These are phyloP conservation scores for Platanthera guangdongensis DNA, from an alignment of 106 monocot species.

Conservation along the genomic window DNA sequence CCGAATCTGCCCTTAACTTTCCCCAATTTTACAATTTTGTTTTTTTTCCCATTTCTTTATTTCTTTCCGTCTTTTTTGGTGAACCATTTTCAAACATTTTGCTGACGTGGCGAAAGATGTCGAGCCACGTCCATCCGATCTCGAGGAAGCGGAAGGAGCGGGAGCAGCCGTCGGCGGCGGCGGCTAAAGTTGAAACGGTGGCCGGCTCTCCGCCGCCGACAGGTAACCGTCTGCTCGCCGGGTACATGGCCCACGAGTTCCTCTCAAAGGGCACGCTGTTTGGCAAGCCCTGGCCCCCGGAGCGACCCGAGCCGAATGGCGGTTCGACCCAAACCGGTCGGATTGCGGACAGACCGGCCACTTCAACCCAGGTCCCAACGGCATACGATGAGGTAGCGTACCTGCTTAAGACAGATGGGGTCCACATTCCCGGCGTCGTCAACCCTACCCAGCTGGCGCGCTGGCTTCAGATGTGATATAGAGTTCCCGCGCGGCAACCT, in stretches of 20 bases:
- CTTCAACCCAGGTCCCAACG: background rate
- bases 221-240: slow-evolving; percentile 53
- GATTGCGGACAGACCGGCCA: background rate
- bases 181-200: background rate
- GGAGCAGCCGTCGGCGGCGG: slow-evolving; percentile 6
- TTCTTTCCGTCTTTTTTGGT: background rate
- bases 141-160: slow-evolving; percentile 62
- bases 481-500: background rate
- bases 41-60: slow-evolving; percentile 1
- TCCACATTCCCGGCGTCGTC: slow-evolving; percentile 46
- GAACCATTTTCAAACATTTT: background rate
- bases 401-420: slow-evolving; percentile 40
- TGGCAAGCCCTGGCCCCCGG: slow-evolving; percentile 20
- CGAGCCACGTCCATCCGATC: slow-evolving; percentile 22
- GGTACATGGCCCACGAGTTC: slow-evolving; percentile 91
- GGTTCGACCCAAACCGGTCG: slow-evolving; percentile 7
- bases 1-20: slow-evolving; percentile 1
- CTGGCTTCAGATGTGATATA: slow-evolving; percentile 35
- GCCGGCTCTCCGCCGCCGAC: slow-evolving; percentile 8
- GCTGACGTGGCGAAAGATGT: slow-evolving; percentile 31
- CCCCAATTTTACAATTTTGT: background rate
- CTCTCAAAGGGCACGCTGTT: slow-evolving; percentile 56
- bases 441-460: slow-evolving; percentile 53
- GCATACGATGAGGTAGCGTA: slow-evolving; percentile 34
- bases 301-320: slow-evolving; percentile 10